Base-by-base conservation (phyloP, 495 filamentous ascomycete genomes). In the Glonium stellatum region DNA sequence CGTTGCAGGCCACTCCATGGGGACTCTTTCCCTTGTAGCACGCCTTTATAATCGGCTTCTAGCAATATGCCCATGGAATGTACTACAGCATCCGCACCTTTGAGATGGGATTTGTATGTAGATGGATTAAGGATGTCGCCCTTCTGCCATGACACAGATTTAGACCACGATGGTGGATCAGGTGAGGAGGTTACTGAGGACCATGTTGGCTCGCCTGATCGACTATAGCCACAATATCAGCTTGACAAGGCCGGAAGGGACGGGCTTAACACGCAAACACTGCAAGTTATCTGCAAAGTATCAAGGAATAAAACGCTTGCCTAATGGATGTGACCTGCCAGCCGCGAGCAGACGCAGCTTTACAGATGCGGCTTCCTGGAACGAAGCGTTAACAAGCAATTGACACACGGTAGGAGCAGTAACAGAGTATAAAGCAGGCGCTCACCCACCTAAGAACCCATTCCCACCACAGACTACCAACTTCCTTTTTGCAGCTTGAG, bases 11-110 rank as follows among this genome's bases (percentile, higher is more conserved):
- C 91, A 0, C 83, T 72, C 54, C 92, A 69, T 4, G 89, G 82
- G 0, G 87, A 87, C 66, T 93, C 91, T 50, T 80, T 81, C 18
- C 93, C 95, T 54, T 80, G 83, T 41, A 98, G 70, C 4, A 96
- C 89, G 59, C 87, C 87, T 75, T 98, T 97, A 79, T 98, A 98
- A 73, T 98, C 93, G 8, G 92, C 92, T 75, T 98, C 93, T 12
- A 98, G 80, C n/a, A 98, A 78, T 55, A 98, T 97, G 6, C 93
- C 93, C 85, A 96, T 88, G 61, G 78, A 87, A 75, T 98, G 93
- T 21, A 98, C 86, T 13, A 97, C 90, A 34, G 84, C 89, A 69
- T 88, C 84, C 47, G 92, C 88, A 35, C 78, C 82, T 51, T 79
- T 77, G 55, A 98, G 79, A 31, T 87, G 79, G 1, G 84, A 72